These are phyloP conservation scores for Wickerhamomyces silvicola DNA, from an alignment of 805 yeast species.

Conservation along the genomic window DNA sequence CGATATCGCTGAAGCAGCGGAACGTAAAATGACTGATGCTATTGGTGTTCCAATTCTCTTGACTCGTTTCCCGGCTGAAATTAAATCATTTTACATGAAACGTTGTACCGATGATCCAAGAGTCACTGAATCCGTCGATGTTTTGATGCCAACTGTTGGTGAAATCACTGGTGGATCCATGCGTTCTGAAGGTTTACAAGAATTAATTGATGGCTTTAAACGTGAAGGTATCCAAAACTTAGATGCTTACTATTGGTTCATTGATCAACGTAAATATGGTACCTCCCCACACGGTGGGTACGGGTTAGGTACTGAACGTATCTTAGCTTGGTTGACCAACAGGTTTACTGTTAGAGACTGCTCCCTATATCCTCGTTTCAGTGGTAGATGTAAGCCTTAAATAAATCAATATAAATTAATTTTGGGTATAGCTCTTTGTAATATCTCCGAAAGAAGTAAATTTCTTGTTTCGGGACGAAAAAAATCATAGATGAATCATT, in stretches of 20 bases:
- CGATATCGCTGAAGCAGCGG: constrained; percentile 99
- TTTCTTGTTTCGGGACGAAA: too few relatives aligned
- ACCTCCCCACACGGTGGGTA: constrained; percentile 99
- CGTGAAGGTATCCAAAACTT: constrained; percentile 79
- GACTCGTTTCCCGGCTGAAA: constrained; percentile 92
- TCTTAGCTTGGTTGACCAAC: constrained; percentile 96
- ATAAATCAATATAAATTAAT: too few relatives aligned
- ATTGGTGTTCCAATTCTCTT: constrained; percentile 89
- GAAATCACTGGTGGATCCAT: constrained; percentile 98
- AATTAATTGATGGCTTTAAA: constrained; percentile 82
- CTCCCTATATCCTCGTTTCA: constrained; percentile 93
- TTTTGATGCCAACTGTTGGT: constrained; percentile 98
- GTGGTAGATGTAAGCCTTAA: constrained; percentile 97
- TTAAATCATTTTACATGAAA: constrained; percentile 97
- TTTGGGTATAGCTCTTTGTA: too few relatives aligned
- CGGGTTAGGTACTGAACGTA: constrained; percentile 97
- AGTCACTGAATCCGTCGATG: constrained; percentile 97
- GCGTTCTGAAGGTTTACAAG: constrained; percentile 84
- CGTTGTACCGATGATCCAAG: constrained; percentile 84
- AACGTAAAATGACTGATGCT: constrained; percentile 95
- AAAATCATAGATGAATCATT: too few relatives aligned
- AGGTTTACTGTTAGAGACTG: constrained; percentile 98
- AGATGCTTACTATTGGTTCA: constrained; percentile 89
- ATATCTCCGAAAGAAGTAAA: too few relatives aligned
- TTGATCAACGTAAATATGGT: constrained; percentile 94